A percentile compares a stretch with the other conserved stretches of the same genome.
These are phyloP conservation scores for Pythium sp. DNA, from an alignment of 352 stramenopile species.

Conservation along the genomic window DNA sequence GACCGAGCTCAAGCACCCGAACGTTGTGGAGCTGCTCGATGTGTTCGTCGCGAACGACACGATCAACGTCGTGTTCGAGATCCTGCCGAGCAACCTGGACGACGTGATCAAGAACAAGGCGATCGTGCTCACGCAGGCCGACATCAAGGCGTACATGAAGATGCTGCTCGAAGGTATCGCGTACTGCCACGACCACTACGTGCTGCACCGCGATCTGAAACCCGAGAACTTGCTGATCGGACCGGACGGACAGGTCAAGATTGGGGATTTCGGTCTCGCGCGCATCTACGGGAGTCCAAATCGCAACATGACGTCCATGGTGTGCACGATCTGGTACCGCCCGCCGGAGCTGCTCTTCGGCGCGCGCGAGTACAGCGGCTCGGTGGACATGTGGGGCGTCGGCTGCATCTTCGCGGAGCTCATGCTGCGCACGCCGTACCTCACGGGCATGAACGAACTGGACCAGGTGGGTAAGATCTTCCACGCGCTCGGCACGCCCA, in stretches of 20 bases:
- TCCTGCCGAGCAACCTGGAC: conserved; percentile 84
- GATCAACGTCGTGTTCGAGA: conserved; percentile 89
- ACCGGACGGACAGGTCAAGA: conserved; percentile 77
- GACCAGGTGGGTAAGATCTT: conserved; percentile 89
- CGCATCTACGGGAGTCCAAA: conserved; percentile 84
- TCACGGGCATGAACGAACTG: conserved; percentile 80
- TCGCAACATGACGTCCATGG: conserved; percentile 88
- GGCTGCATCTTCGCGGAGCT: conserved; percentile 88
- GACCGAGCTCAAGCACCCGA: conserved; percentile 82
- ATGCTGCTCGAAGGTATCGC: conserved; percentile 78
- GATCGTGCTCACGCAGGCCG: conserved; percentile 73
- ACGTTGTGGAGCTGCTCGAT: conserved; percentile 84
- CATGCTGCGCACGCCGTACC: conserved; percentile 77
- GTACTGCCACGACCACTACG: conserved; percentile 81
- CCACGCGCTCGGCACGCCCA: conserved; percentile 79
- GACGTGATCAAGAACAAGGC: conserved; percentile 89
- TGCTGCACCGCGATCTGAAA: conserved; percentile 87
- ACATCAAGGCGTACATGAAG: conserved; percentile 89
- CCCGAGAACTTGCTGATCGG: conserved; percentile 87
- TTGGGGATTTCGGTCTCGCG: conserved; percentile 87
- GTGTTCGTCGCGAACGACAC: conserved; percentile 88
- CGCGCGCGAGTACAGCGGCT: conserved; percentile 78
- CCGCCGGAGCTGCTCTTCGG: conserved; percentile 87
- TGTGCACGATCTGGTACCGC: conserved; percentile 89
- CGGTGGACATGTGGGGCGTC: conserved; percentile 87